Base-by-base conservation (phyloP, 1,139 yeast species). In the Saccharomyces hybrid region DNA sequence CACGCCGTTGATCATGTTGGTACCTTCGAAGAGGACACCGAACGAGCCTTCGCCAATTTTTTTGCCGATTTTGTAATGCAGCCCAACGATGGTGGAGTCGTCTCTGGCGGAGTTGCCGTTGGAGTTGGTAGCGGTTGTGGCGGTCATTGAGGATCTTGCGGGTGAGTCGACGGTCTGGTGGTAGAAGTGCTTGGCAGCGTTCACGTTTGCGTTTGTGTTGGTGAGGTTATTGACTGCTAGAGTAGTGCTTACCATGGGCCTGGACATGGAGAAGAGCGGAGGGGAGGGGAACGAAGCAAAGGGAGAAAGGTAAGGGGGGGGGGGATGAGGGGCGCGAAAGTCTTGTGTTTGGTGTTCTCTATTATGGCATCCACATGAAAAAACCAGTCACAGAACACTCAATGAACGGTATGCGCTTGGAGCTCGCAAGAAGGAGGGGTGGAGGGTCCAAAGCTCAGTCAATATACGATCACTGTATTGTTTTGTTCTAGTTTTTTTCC, bases 1-100 rank as follows among this genome's bases (percentile, higher is more conserved):
- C 16, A 81, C 81, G 47, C 86, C 86, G 67, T 85, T 86, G 62
- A 86, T 79, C 66, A 86, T 78, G 65, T 86, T 86, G 47, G 85
- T 79, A 59, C 95, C 95, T 73, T 86, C 95, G 65, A 86, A 86
- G 53, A 86, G 80, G 44, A 86, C 88, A 54, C 95, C 95, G 70
- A 86, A 86, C 1, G 93, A 86, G 23, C 95, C 95, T 70, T 86
- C 95, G 56, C 95, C 95, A 52, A 86, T 85, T 70, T 86, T 86
- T 70, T 86, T 86, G 49, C 93, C 93, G 52, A 86, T 84, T 64
- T 84, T 82, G 70, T 86, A 86, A 70, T 86, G 93, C 60, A 86
- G 76, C 1, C 95, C 95, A 50, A 86, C 91, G 46, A 86, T 87
- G 58, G 71, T 68, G 1, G 70, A 63, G 53, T 66, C 70, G 49